Evolutionary conservation across 1,284 basidiomycete species (phyloP), one percentile per base, ranked within the genome.

Genomic region (Mycocalia duriaeana): DNA sequence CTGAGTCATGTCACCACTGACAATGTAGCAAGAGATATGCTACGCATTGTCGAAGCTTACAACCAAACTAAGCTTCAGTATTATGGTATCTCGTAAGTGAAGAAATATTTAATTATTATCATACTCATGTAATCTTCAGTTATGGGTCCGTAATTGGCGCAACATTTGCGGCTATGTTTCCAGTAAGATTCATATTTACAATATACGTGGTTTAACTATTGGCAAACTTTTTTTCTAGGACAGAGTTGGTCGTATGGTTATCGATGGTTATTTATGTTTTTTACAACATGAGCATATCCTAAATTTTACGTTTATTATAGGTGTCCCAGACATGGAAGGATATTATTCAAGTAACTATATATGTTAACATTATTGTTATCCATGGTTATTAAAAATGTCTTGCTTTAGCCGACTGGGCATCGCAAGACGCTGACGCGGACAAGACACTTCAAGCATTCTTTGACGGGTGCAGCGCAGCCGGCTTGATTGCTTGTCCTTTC

Each of bases 41-140:
- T 78, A 37, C 56, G 63, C 19, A 78, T 79, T 45, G 60, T 66
- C 0, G 53, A 69, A 45, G 72, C 70, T 2, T 66, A 72, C 51
- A 75, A 74, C 1, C 56, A 58, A 45, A 64, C 72, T 14, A 74
- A 75, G 52, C 50, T 80, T 13, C 67, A 68, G 44, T 80, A 77
- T 52, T 79, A 75, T 74, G 77, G 77, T 16, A 71, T 77, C 48
- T 75, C 69, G 70, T 78, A 52, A 51, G 70, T 62, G 26, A 19
- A 4, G 14, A 13, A 8, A 5, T 23, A 26, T 19, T 43, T 19
- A 18, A 26, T 26, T 26, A 25, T 26, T n/a, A 13, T 20, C 19
- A 26, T 25, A 3, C 25, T n/a, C 45, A 38, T 34, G 24, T 19
- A 3, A 11, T 39, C 13, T 40, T 19, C 41, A 69, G 74, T 19